phyloP scores from a whole-genome alignment of 345 rosid species.

The Salix udensis region DNA sequence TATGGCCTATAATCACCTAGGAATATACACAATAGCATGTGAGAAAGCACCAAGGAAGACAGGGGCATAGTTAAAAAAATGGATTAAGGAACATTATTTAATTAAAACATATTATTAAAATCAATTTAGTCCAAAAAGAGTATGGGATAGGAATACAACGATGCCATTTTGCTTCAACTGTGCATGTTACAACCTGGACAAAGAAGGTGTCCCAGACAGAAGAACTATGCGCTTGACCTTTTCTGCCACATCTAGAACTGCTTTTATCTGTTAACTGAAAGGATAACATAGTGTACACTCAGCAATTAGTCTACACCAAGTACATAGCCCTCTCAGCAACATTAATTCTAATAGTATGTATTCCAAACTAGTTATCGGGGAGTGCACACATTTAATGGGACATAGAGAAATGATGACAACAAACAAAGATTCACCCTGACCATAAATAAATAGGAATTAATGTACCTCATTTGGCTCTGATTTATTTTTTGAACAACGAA shows the following conservation, averaged over 20 bases:
- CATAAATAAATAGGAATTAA: background rate
- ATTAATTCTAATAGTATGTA: background rate
- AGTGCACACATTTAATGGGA: background rate
- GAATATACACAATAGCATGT: constrained; percentile 31
- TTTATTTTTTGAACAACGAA: constrained; percentile 68
- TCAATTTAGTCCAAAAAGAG: background rate
- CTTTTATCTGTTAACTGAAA: constrained; percentile 50
- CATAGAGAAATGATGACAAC: background rate
- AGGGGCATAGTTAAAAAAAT: background rate
- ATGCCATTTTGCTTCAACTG: constrained; percentile 13
- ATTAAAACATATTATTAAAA: constrained; percentile 4
- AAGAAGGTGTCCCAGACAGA: constrained; percentile 94
- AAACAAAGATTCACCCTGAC: background rate
- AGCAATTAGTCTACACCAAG: background rate
- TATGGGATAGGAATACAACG: constrained; percentile 6
- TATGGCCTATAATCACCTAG: constrained; percentile 81
- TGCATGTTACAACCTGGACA: constrained; percentile 74
- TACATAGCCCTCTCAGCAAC: background rate
- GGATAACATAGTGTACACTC: background rate
- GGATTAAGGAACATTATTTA: background rate
- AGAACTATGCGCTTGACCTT: constrained; percentile 71
- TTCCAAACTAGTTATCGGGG: background rate
- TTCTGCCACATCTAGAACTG: constrained; percentile 76
- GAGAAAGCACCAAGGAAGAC: constrained; percentile 17
- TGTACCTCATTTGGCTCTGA: constrained; percentile 76